Evolutionary conservation across 768 basidiomycete genomes (phyloP).

Genomic region (Lentinus tigrinus): DNA sequence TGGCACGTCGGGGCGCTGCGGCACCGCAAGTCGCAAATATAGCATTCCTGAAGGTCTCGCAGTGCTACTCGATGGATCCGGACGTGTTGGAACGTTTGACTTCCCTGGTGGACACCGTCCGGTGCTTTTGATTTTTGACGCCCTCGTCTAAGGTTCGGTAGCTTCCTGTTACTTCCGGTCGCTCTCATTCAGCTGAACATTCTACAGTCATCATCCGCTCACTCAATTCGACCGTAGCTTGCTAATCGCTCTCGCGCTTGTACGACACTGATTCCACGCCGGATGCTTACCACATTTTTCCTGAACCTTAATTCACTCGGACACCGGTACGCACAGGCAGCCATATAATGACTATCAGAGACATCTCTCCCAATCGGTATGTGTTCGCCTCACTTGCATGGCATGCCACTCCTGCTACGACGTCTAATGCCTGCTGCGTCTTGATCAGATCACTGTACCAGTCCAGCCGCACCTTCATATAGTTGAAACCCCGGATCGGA

Average conservation of each 20-base stretch:
- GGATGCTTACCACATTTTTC: no score
- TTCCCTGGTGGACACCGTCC: constrained; percentile 24
- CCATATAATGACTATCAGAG: no score
- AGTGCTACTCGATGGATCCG: constrained; percentile 25
- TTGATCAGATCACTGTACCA: not conserved
- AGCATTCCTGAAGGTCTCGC: constrained; percentile 24
- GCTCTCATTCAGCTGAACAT: not conserved
- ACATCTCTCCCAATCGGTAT: no score
- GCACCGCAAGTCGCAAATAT: constrained; percentile 23
- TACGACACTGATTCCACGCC: no score
- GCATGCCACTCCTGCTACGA: no score
- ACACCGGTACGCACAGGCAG: no score
- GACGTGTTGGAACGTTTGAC: constrained; percentile 26
- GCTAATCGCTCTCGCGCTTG: not conserved
- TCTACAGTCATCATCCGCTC: not conserved
- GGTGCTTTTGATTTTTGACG: constrained; percentile 13
- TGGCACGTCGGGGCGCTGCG: constrained; percentile 20
- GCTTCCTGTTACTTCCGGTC: not conserved
- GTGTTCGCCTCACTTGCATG: no score
- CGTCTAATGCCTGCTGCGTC: not conserved
- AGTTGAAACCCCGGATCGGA: not conserved
- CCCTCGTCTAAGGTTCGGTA: not conserved
- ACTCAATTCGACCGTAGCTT: no score
- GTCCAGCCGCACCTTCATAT: not conserved
- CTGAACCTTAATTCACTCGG: no score